Evolutionary conservation across 2,329 filamentous ascomycete species (phyloP).

Genomic region (Fusarium mundagurra): DNA sequence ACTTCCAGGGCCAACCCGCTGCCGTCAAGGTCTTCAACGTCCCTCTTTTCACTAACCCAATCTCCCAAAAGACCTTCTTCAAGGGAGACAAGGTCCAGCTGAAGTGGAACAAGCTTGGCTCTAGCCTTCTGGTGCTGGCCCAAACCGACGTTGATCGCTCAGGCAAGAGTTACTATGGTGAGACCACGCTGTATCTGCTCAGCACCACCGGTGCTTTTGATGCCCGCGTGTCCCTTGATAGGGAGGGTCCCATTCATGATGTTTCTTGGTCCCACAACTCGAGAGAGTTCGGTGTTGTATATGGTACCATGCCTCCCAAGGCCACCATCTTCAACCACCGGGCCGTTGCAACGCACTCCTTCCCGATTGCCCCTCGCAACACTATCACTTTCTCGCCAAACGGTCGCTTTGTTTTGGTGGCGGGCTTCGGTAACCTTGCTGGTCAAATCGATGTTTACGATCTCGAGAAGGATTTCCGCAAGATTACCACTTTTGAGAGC

Average conservation of each 20-base stretch:
- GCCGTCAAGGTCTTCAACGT: constrained; percentile 95
- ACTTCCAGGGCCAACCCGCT: constrained; percentile 82
- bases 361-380: constrained; percentile 89
- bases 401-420: constrained; percentile 91
- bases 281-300: constrained; percentile 96
- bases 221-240: constrained; percentile 90
- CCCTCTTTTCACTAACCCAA: constrained; percentile 81
- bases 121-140: constrained; percentile 90
- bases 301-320: constrained; percentile 99
- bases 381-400: constrained; percentile 95
- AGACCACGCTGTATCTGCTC: constrained; percentile 95
- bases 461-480: constrained; percentile 90
- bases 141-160: constrained; percentile 98
- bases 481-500: constrained; percentile 93
- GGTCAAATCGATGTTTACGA: constrained; percentile 99
- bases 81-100: constrained; percentile 99
- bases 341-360: constrained; percentile 83
- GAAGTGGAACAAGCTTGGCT: constrained; percentile 96
- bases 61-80: constrained; percentile 99
- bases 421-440: constrained; percentile 96
- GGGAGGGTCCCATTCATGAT: constrained; percentile 97
- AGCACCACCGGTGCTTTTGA: constrained; percentile 93
- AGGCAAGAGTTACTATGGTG: constrained; percentile 99
- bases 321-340: constrained; percentile 96
- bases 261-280: constrained; percentile 98